Evolutionary conservation across 805 yeast species (phyloP), one percentile per base, ranked within the genome.

Genomic region (Peterozyma xylosa): DNA sequence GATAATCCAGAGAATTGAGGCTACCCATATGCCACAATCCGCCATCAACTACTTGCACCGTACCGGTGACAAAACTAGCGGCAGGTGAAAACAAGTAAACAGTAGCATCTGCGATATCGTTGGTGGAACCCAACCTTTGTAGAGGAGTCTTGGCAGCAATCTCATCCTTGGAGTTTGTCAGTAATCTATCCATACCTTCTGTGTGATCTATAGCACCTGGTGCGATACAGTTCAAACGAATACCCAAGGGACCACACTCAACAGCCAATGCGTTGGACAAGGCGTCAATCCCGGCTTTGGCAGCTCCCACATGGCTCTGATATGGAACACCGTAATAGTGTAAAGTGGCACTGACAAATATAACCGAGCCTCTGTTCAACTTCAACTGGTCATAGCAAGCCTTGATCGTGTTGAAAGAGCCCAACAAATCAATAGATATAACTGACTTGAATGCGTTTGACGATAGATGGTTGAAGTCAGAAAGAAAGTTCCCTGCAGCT

Each of bases 221-320:
- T 2, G 96, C 96, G 53, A 90, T 76, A 55, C 86, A 79, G 60
- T 91, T 90, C 38, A 80, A 74, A 45, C 93, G 74, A 37, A 90
- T 74, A 5, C 97, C 97, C 44, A 86, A 59, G 2, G 96, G 96
- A 1, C 97, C 97, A 43, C 87, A 70, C 63, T 90, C 98, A 5
- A 89, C 93, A 2, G 96, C 95, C 47, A 90, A 64, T 2, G 89
- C 82, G 50, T 83, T 80, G 27, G 87, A 78, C 33, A 90, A 68
- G 3, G 96, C 95, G 60, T 91, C 98, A 36, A 91, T 74, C 21
- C 96, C 98, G 1, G 97, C 96, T 64, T 91, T 91, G 2, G 97
- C 97, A 0, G 97, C 96, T 5, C 90, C 83, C 3, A 89, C 96
- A 56, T 91, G 97, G 5, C 80, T 55, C 64, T 91, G 97, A 67